Evolutionary conservation across 2,329 filamentous ascomycete genomes (phyloP).

Genomic region (Aspergillus spinulosporus): DNA sequence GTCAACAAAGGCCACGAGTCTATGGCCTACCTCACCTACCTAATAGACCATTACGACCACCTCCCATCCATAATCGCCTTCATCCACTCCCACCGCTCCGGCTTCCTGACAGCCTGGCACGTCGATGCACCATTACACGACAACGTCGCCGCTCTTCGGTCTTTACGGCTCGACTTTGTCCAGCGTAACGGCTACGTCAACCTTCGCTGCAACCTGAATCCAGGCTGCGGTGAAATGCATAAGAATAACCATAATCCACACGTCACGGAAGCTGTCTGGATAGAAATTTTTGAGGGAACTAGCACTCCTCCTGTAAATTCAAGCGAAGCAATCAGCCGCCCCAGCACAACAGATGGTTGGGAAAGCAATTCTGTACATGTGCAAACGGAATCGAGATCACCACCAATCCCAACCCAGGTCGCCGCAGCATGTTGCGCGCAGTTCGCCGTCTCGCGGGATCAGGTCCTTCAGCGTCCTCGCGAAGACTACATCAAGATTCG

Average conservation of each 20-base stretch:
- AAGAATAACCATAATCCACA: slow-evolving; percentile 38
- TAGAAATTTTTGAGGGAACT: slow-evolving; percentile 43
- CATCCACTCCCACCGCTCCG: slow-evolving; percentile 57
- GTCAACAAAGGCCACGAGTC: slow-evolving; percentile 50
- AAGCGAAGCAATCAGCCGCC: background rate
- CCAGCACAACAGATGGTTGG: background rate
- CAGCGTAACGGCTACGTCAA: slow-evolving; percentile 59
- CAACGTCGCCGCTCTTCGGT: slow-evolving; percentile 53
- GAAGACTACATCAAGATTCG: slow-evolving; percentile 59
- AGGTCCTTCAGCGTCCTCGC: slow-evolving; percentile 50
- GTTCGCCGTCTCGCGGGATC: slow-evolving; percentile 60
- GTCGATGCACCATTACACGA: slow-evolving; percentile 59
- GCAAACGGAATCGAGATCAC: slow-evolving; percentile 25
- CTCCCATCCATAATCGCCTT: slow-evolving; percentile 58
- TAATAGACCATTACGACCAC: slow-evolving; percentile 48
- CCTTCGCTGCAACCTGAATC: slow-evolving; percentile 60
- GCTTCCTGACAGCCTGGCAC: slow-evolving; percentile 54
- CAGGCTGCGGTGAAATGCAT: slow-evolving; percentile 50
- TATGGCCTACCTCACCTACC: slow-evolving; percentile 50
- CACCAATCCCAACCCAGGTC: slow-evolving; percentile 52
- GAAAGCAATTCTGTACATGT: background rate
- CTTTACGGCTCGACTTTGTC: slow-evolving; percentile 54
- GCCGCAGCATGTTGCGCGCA: slow-evolving; percentile 65
- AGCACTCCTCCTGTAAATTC: slow-evolving; percentile 36
- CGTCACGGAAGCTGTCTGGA: slow-evolving; percentile 40